These are phyloP conservation scores for Aphanomyces stellatus DNA, from an alignment of 352 stramenopile genomes.

Conservation along the genomic window DNA sequence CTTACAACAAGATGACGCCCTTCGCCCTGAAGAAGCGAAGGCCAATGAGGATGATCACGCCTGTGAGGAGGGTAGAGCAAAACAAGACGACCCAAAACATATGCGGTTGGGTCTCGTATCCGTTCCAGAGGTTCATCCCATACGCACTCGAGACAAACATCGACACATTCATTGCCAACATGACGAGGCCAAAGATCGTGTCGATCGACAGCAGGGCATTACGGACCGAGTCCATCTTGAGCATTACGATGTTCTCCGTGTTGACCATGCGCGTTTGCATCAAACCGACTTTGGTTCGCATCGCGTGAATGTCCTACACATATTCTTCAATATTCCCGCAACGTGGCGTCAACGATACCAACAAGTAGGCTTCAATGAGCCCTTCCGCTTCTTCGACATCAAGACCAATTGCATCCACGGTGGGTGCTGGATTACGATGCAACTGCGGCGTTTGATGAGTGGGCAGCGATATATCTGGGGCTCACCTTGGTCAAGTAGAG, in stretches of 20 bases:
- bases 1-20: constrained; percentile 37
- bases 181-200: constrained; percentile 61
- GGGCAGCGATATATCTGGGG: not conserved
- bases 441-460: constrained; percentile 22
- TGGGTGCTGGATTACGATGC: constrained; percentile 38
- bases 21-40: constrained; percentile 58
- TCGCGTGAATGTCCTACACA: constrained; percentile 61
- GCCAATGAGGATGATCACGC: constrained; percentile 34
- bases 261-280: constrained; percentile 69
- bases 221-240: constrained; percentile 69
- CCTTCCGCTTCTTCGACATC: constrained; percentile 69
- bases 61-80: constrained; percentile 33
- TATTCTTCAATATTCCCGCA: too few relatives aligned
- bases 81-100: constrained; percentile 58
- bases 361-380: constrained; percentile 68
- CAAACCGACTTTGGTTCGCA: constrained; percentile 50
- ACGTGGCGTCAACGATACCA: constrained; percentile 16
- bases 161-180: constrained; percentile 48
- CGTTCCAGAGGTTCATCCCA: constrained; percentile 61
- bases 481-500: constrained; percentile 49
- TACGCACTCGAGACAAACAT: constrained; percentile 61
- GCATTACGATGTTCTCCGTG: constrained; percentile 68
- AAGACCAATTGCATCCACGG: constrained; percentile 46
- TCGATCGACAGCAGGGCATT: constrained; percentile 69
- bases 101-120: constrained; percentile 29